Conservation (phyloP, 169 alveolate genomes). For the Babesia bovis region DNA sequence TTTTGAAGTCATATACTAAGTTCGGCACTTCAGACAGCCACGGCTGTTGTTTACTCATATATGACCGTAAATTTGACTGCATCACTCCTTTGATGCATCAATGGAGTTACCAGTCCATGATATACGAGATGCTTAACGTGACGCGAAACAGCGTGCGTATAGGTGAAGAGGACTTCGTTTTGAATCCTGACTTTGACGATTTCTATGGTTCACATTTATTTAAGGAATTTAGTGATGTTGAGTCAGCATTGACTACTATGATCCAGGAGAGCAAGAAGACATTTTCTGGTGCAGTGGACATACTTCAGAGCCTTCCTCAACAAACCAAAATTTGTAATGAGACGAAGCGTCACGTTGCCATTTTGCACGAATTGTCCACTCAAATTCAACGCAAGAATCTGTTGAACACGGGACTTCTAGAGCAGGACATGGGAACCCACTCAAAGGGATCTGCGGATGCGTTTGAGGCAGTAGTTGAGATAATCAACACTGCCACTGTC, state of each 20-base stretch:
- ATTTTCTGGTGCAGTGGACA: conserved; percentile 52
- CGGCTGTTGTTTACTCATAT: conserved; percentile 79
- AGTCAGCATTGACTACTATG: conserved; percentile 83
- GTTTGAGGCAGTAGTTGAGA: conserved; percentile 48
- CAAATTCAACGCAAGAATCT: conserved; percentile 32
- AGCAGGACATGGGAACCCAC: conserved; percentile 61
- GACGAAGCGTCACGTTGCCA: conserved; percentile 57
- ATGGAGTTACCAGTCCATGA: conserved; percentile 97
- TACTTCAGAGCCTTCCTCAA: conserved; percentile 49
- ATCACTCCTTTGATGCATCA: conserved; percentile 93
- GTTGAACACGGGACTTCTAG: conserved; percentile 46
- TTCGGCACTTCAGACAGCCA: conserved; percentile 50
- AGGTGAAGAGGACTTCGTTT: conserved; percentile 79
- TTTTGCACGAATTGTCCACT: conserved; percentile 58
- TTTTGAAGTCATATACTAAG: conserved; percentile 36
- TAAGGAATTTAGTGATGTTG: conserved; percentile 92
- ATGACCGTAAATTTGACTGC: conserved; percentile 96
- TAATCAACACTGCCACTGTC: conserved; percentile 12
- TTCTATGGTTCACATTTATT: conserved; percentile 87
- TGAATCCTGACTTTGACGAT: conserved; percentile 85
- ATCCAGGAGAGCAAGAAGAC: conserved; percentile 80
- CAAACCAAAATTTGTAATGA: conserved; percentile 56
- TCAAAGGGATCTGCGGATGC: conserved; percentile 32
- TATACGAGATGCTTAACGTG: conserved; percentile 92
- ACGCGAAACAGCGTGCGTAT: conserved; percentile 80